Percentiles rank a stretch among this genome's conserved stretches.
Conservation (phyloP, 2,329 filamentous ascomycete genomes). For the Phyllosticta citribraziliensis region DNA sequence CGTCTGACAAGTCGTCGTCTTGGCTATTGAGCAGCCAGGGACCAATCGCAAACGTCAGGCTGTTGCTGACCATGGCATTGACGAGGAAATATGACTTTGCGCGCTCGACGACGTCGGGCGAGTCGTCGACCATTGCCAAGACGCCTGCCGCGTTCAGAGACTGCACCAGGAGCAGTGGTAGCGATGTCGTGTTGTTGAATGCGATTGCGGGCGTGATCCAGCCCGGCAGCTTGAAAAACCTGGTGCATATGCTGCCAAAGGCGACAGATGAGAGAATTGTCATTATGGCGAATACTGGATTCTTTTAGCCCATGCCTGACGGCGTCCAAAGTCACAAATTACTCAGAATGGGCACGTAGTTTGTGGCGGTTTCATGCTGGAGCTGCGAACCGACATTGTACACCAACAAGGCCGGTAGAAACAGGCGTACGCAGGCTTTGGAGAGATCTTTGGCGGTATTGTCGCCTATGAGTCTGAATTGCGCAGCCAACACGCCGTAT, state of each 20-base stretch:
- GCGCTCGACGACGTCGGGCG: constrained; percentile 42
- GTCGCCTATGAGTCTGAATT: constrained; percentile 40
- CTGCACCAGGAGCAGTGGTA: constrained; percentile 43
- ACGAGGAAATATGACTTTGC: constrained; percentile 58
- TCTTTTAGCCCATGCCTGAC: constrained; percentile 9
- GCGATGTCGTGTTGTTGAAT: constrained; percentile 49
- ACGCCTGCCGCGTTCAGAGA: constrained; percentile 48
- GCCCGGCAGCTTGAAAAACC: constrained; percentile 38
- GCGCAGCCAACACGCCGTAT: constrained; percentile 42
- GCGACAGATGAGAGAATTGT: constrained; percentile 42
- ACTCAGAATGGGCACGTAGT: constrained; percentile 42
- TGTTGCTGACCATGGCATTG: constrained; percentile 54
- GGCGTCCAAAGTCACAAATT: constrained; percentile 14
- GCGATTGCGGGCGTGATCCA: constrained; percentile 46
- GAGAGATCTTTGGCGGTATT: constrained; percentile 43
- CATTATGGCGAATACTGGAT: constrained; percentile 39
- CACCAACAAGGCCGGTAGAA: constrained; percentile 45
- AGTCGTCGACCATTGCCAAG: constrained; percentile 36
- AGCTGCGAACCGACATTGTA: constrained; percentile 45
- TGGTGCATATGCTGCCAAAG: constrained; percentile 35
- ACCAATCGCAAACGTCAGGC: constrained; percentile 54
- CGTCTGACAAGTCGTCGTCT: constrained; percentile 30
- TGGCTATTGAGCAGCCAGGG: constrained; percentile 46
- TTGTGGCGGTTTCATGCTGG: constrained; percentile 34
- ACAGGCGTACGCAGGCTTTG: constrained; percentile 42